These are phyloP conservation scores for Arthroderma sp. DNA, from an alignment of 2,329 filamentous ascomycete genomes.

Conservation along the genomic window DNA sequence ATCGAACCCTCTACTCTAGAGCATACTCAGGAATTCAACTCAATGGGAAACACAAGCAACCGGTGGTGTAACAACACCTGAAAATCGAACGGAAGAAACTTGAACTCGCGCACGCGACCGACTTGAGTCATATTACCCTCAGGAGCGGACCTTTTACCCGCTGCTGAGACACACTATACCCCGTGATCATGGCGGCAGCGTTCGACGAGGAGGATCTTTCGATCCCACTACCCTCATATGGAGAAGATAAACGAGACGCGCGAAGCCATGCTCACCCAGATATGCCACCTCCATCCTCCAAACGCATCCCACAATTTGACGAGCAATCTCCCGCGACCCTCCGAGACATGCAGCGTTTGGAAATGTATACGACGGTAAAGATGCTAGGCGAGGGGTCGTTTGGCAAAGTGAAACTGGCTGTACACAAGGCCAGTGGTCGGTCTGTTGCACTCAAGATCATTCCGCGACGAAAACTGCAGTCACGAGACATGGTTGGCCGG, in stretches of 20 bases:
- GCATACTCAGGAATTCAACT: too few species aligned
- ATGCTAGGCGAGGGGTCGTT: constrained; percentile 95
- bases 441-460: constrained; percentile 98
- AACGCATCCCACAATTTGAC: constrained; percentile 26
- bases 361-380: constrained; percentile 78
- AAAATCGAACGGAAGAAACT: too few species aligned
- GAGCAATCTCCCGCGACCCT: constrained; percentile 34
- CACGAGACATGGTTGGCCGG: constrained; percentile 91
- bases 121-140: too few species aligned
- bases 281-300: constrained; percentile 8
- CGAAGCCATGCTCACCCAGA: constrained; percentile 12
- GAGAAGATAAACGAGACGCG: constrained; percentile 8
- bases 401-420: constrained; percentile 94
- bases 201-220: constrained; percentile 27
- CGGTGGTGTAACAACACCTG: too few species aligned
- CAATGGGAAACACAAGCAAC: too few species aligned
- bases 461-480: constrained; percentile 87
- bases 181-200: constrained; percentile 19
- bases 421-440: constrained; percentile 81
- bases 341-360: constrained; percentile 66
- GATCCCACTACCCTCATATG: constrained; percentile 20
- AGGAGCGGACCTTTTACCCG: too few species aligned
- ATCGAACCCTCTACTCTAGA: too few species aligned
- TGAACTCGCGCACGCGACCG: too few species aligned
- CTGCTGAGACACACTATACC: background rate